Evolutionary conservation across 768 basidiomycete genomes (phyloP).

Genomic region (Hemileccinum rubropunctum): DNA sequence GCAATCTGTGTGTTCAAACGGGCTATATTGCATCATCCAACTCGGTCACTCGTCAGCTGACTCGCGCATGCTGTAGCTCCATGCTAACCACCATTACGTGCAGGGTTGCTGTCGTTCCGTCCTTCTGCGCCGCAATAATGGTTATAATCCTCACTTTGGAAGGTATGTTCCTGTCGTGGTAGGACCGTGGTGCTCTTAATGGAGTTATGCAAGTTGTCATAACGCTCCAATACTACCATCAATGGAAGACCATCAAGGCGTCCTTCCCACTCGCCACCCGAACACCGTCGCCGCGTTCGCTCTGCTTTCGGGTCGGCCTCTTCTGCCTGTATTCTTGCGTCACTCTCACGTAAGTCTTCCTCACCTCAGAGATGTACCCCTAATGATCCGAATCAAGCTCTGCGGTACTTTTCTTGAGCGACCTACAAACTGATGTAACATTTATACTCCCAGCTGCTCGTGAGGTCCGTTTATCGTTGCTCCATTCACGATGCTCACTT

Average conservation of each 20-base stretch:
- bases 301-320: constrained; percentile 39
- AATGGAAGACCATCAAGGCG: constrained; percentile 35
- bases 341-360: constrained; percentile 39
- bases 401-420: constrained; percentile 37
- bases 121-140: constrained; percentile 43
- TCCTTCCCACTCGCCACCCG: constrained; percentile 42
- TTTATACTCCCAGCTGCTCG: constrained; percentile 51
- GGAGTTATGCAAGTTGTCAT: constrained; percentile 37
- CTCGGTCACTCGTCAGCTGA: constrained; percentile 36
- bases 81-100: constrained; percentile 18
- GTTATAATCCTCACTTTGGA: constrained; percentile 43
- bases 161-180: constrained; percentile 30
- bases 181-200: neutral
- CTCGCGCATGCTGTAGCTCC: constrained; percentile 2
- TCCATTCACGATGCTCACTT: constrained; percentile 1
- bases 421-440: constrained; percentile 30
- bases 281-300: constrained; percentile 32
- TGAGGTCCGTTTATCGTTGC: constrained; percentile 27
- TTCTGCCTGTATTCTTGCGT: constrained; percentile 47
- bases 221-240: constrained; percentile 40
- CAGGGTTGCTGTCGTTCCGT: constrained; percentile 37
- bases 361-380: neutral
- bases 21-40: constrained; percentile 48
- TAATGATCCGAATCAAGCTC: constrained; percentile 27
- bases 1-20: constrained; percentile 33